Percentiles rank a stretch among this genome's conserved stretches.
Conservation (phyloP, 2,329 filamentous ascomycete genomes). For the Reticulascus tulasneorum region DNA sequence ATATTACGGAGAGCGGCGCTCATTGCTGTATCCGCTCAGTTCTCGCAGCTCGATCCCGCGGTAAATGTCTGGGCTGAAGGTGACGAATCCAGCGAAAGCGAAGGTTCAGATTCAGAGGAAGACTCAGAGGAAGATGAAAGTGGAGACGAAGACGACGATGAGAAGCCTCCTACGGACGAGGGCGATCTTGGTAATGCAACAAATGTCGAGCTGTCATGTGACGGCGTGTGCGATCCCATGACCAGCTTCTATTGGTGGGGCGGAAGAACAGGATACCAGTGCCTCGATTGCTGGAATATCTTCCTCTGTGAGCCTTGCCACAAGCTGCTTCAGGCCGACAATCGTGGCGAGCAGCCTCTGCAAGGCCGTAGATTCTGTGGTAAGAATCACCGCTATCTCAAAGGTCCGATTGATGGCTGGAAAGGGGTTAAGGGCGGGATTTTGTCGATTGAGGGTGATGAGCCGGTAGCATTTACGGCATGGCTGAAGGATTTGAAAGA, state of each 20-base stretch:
- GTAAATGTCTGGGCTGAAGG: background rate
- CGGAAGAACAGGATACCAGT: constrained; percentile 13
- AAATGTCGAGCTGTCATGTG: constrained; percentile 4
- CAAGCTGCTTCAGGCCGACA: constrained; percentile 6
- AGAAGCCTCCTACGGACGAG: constrained; percentile 4
- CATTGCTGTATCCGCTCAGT: constrained; percentile 20
- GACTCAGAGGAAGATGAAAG: background rate
- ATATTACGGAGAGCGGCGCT: constrained; percentile 14
- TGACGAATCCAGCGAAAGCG: background rate
- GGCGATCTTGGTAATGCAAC: constrained; percentile 9
- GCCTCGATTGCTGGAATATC: constrained; percentile 15
- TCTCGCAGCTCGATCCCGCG: constrained; percentile 16
- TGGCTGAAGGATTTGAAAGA: constrained; percentile 14
- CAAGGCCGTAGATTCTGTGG: constrained; percentile 12
- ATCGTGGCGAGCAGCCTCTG: constrained; percentile 4
- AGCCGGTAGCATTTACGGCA: constrained; percentile 12
- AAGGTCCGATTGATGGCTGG: constrained; percentile 19
- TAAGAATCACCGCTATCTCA: constrained; percentile 16
- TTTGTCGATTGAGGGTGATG: constrained; percentile 14
- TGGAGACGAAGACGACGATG: background rate
- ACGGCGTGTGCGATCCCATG: constrained; percentile 13
- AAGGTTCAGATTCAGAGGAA: constrained; percentile 3
- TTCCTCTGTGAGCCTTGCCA: constrained; percentile 19
- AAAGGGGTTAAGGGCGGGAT: constrained; percentile 17
- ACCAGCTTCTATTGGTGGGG: constrained; percentile 16